Evolutionary conservation across 2,329 filamentous ascomycete genomes (phyloP).

Genomic region (Penicillium sp.): DNA sequence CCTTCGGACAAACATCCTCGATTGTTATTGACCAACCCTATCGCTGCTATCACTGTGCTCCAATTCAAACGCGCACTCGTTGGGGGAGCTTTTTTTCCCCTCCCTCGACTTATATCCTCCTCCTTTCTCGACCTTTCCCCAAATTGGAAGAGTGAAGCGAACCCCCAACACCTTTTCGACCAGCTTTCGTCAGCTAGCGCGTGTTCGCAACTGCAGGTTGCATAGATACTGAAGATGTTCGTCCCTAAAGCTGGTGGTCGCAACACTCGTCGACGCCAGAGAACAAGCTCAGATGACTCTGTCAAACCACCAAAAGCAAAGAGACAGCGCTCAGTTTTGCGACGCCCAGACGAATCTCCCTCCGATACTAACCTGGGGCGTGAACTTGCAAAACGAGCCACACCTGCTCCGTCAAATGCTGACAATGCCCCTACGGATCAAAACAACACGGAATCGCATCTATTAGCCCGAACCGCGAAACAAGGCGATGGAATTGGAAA

Average conservation of each 20-base stretch:
- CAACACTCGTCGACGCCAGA: constrained; percentile 41
- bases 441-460: constrained; percentile 27
- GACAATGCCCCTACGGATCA: constrained; percentile 18
- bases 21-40: constrained; percentile 14
- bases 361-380: constrained; percentile 21
- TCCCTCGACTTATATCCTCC: not conserved
- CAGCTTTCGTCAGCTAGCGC: constrained; percentile 5
- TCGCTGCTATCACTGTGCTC: constrained; percentile 6
- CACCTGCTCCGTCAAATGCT: constrained; percentile 13
- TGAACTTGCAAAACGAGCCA: constrained; percentile 18
- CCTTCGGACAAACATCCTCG: constrained; percentile 15
- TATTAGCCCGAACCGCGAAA: constrained; percentile 41
- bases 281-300: constrained; percentile 47
- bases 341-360: constrained; percentile 35
- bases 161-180: constrained; percentile 1
- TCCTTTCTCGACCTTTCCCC: not conserved
- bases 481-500: constrained; percentile 36
- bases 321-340: constrained; percentile 47
- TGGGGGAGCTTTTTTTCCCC: not conserved
- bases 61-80: constrained; percentile 5
- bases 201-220: not conserved
- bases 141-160: not conserved
- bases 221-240: constrained; percentile 35
- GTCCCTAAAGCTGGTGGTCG: constrained; percentile 37
- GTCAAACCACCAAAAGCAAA: constrained; percentile 48